Conservation (phyloP, 345 rosid species). For the Euclidium syriacum region DNA sequence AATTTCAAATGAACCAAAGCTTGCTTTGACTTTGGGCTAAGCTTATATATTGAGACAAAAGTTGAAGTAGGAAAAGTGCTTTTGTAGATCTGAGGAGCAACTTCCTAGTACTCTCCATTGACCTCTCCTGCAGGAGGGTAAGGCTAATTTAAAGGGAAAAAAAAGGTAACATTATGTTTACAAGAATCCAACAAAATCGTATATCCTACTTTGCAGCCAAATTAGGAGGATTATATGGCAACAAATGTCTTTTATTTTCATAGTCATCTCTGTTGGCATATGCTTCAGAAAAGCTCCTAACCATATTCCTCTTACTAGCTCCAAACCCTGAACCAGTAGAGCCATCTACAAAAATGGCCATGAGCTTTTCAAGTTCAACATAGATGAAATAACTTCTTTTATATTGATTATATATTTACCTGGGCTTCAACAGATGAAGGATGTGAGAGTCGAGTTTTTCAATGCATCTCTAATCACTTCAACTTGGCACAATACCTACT, state of each 20-base stretch:
- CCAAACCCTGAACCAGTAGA: slow-evolving; percentile 67
- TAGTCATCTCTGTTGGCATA: slow-evolving; percentile 58
- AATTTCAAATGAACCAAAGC: slow-evolving; percentile 76
- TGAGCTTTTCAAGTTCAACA: no score
- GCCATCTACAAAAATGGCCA: slow-evolving; percentile 75
- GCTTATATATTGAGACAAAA: slow-evolving; percentile 79
- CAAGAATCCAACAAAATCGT: slow-evolving; percentile 21
- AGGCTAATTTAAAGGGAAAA: slow-evolving; percentile 12
- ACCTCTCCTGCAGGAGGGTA: slow-evolving; percentile 61
- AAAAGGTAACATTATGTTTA: slow-evolving; percentile 2
- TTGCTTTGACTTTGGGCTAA: slow-evolving; percentile 59
- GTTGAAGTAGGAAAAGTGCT: slow-evolving; percentile 87
- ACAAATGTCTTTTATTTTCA: slow-evolving; percentile 73
- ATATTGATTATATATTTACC: no score
- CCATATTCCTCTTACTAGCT: slow-evolving; percentile 66
- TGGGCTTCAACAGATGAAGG: no score
- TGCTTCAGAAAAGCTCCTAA: slow-evolving; percentile 69
- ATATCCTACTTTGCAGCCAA: slow-evolving; percentile 97
- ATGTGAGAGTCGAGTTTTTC: no score
- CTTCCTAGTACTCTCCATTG: slow-evolving; percentile 94
- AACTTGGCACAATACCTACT: no score
- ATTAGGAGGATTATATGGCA: slow-evolving; percentile 82
- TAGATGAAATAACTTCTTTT: no score
- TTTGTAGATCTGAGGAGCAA: slow-evolving; percentile 96
- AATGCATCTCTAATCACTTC: no score